Percentiles rank a stretch among this genome's conserved stretches.
phyloP scores from a whole-genome alignment of 192 early-diverging fungal species.

The Coemansia sp. region DNA sequence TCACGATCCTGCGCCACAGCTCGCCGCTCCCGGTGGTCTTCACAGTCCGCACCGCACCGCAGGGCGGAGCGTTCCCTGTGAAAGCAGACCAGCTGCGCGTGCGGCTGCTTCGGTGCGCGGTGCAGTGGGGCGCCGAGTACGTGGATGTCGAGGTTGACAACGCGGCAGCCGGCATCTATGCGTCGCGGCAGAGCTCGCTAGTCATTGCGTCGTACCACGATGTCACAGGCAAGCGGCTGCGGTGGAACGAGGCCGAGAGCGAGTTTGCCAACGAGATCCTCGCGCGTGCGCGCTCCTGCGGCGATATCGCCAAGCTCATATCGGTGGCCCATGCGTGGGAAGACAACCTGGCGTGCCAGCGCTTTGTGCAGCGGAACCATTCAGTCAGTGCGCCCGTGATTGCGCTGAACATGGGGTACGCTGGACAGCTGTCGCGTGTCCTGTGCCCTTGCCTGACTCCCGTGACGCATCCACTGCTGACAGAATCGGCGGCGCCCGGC shows the following conservation, averaged over 20 bases:
- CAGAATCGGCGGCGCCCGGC: constrained; percentile 85
- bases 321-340: constrained; percentile 70
- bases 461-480: constrained; percentile 83
- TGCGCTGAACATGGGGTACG: constrained; percentile 89
- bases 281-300: constrained; percentile 57
- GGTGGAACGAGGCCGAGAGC: constrained; percentile 28
- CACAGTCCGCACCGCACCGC: constrained; percentile 85
- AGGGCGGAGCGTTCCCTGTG: constrained; percentile 82
- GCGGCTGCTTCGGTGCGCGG: constrained; percentile 65
- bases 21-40: constrained; percentile 84
- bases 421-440: constrained; percentile 87
- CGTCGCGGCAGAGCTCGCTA: constrained; percentile 57
- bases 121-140: constrained; percentile 91
- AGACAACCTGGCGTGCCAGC: constrained; percentile 81
- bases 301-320: constrained; percentile 93
- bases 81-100: constrained; percentile 62
- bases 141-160: constrained; percentile 79
- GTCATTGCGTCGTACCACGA: constrained; percentile 94
- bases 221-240: constrained; percentile 53
- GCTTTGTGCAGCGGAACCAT: constrained; percentile 61
- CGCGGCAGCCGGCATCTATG: constrained; percentile 12
- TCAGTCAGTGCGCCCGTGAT: constrained; percentile 67
- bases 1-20: constrained; percentile 67
- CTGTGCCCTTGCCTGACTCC: constrained; percentile 92
- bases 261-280: constrained; percentile 48